These are phyloP conservation scores for Arthrobotrys sphaeroides DNA, from an alignment of 2,329 filamentous ascomycete genomes.

Conservation along the genomic window DNA sequence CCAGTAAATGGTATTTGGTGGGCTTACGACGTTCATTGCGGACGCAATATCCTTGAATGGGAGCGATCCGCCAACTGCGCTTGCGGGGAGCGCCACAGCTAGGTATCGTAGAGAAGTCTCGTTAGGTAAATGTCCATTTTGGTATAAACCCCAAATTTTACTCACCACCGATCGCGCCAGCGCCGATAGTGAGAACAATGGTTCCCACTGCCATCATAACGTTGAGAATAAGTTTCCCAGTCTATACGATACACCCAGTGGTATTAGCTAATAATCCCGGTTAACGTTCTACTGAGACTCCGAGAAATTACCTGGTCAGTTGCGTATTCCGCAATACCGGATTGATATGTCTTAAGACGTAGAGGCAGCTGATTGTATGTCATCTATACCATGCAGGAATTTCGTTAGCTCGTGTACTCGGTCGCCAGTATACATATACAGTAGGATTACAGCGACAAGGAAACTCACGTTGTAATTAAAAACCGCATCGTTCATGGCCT, in stretches of 20 bases:
- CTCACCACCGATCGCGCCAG: constrained; percentile 42
- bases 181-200: constrained; percentile 27
- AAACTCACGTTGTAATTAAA: constrained; percentile 42
- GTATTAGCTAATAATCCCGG: background rate
- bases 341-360: constrained; percentile 30
- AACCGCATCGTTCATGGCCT: constrained; percentile 40
- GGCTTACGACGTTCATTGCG: constrained; percentile 24
- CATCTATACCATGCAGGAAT: background rate
- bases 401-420: background rate
- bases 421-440: background rate
- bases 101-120: background rate
- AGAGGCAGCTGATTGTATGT: constrained; percentile 29
- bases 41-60: constrained; percentile 18
- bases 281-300: background rate
- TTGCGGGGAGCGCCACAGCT: constrained; percentile 37
- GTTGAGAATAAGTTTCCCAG: constrained; percentile 26
- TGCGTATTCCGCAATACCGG: constrained; percentile 39
- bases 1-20: background rate
- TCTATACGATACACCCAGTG: background rate
- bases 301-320: constrained; percentile 27
- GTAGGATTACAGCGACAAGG: background rate
- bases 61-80: constrained; percentile 15
- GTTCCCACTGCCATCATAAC: constrained; percentile 31
- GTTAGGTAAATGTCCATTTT: background rate
- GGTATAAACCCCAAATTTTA: background rate